These are phyloP conservation scores for Gastrolobium bilobum DNA, from an alignment of 306 rosid genomes.

Conservation along the genomic window DNA sequence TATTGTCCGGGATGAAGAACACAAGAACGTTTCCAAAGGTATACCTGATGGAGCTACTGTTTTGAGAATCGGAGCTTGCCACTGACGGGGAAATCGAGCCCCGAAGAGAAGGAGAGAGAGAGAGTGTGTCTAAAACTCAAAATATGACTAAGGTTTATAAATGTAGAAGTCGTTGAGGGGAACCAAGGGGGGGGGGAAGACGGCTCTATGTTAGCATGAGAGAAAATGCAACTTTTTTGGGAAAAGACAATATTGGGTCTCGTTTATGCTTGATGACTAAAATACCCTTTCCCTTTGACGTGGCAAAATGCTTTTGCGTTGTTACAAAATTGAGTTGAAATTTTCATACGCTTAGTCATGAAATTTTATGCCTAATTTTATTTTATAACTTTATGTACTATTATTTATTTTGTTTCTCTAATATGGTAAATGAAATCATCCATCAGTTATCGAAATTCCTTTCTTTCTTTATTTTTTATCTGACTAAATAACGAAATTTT, in stretches of 20 bases:
- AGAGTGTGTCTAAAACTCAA: slow-evolving; percentile 13
- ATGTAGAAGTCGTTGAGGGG: slow-evolving; percentile 37
- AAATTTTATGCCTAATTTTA: slow-evolving; percentile 4
- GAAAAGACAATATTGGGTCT: slow-evolving; percentile 42
- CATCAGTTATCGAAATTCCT: too few species aligned
- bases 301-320: neutral
- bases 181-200: slow-evolving; percentile 17
- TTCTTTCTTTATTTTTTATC: too few species aligned
- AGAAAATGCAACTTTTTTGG: neutral
- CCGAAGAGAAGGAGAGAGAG: slow-evolving; percentile 33
- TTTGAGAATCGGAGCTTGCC: slow-evolving; percentile 84
- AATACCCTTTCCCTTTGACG: neutral
- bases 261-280: neutral
- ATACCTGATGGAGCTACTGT: slow-evolving; percentile 62
- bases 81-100: slow-evolving; percentile 78
- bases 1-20: slow-evolving; percentile 68
- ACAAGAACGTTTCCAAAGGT: slow-evolving; percentile 91
- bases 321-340: neutral
- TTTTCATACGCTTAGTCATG: slow-evolving; percentile 2
- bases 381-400: too few species aligned
- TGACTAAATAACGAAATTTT: too few species aligned
- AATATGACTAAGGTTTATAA: slow-evolving; percentile 43
- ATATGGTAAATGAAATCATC: too few species aligned
- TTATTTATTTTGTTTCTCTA: too few species aligned
- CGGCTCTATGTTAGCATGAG: neutral